A percentile compares a stretch with the other conserved stretches of the same genome.
These are phyloP conservation scores for Hansenula sp. DNA, from an alignment of 1,139 yeast species.

Conservation along the genomic window DNA sequence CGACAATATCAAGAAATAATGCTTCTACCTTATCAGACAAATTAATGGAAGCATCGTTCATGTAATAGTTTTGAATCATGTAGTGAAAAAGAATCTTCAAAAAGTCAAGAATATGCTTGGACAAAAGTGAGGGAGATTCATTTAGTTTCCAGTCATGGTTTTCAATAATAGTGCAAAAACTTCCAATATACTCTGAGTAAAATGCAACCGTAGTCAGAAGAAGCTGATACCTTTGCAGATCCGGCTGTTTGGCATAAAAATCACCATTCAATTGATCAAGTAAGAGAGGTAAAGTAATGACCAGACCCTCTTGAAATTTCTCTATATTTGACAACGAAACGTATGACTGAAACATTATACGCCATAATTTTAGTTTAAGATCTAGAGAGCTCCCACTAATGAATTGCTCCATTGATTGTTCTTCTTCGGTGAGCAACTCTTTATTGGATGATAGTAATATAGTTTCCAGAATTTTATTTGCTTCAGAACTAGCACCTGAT, in stretches of 20 bases:
- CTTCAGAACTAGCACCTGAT: constrained; percentile 28
- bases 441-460: constrained; percentile 33
- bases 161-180: constrained; percentile 19
- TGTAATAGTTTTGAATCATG: background rate
- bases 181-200: constrained; percentile 38
- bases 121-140: background rate
- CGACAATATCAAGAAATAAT: constrained; percentile 47
- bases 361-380: constrained; percentile 74
- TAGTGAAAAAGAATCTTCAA: constrained; percentile 38
- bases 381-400: constrained; percentile 61
- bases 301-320: constrained; percentile 53
- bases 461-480: constrained; percentile 50
- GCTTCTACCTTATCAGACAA: too few relatives aligned
- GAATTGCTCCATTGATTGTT: constrained; percentile 53
- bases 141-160: constrained; percentile 18
- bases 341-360: constrained; percentile 62
- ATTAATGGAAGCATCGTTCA: constrained; percentile 19
- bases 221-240: constrained; percentile 24
- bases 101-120: constrained; percentile 5
- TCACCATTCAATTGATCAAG: constrained; percentile 33
- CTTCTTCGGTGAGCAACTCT: constrained; percentile 26
- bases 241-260: constrained; percentile 16
- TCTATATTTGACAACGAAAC: constrained; percentile 34
- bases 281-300: constrained; percentile 42
- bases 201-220: constrained; percentile 41